phyloP scores from a whole-genome alignment of 179 eudicot genomes.

The Monotropa hypopitys region DNA sequence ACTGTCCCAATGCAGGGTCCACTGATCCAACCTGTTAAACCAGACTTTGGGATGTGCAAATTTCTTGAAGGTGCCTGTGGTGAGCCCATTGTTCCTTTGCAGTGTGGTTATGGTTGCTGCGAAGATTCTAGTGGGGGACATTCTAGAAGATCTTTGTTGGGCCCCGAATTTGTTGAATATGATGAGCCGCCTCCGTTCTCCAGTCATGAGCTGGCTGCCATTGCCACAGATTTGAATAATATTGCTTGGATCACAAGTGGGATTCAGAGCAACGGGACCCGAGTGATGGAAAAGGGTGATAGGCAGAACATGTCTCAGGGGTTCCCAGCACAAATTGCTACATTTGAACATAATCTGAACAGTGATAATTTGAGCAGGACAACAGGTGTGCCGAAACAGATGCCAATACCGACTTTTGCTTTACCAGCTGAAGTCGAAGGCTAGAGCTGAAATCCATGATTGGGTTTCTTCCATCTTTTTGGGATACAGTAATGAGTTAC shows the following conservation, averaged over 20 bases:
- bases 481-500: background rate
- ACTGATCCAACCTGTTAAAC: slow-evolving; percentile 34
- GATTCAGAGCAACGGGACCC: slow-evolving; percentile 22
- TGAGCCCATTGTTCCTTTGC: slow-evolving; percentile 43
- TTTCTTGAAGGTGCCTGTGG: slow-evolving; percentile 34
- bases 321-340: slow-evolving; percentile 9
- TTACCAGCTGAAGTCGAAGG: slow-evolving; percentile 41
- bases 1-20: slow-evolving; percentile 38
- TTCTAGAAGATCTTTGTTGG: slow-evolving; percentile 39
- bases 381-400: slow-evolving; percentile 26
- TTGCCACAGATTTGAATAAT: slow-evolving; percentile 63
- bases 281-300: slow-evolving; percentile 8
- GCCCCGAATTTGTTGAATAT: slow-evolving; percentile 72
- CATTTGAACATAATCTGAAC: slow-evolving; percentile 9
- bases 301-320: slow-evolving; percentile 16
- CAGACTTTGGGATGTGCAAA: slow-evolving; percentile 32
- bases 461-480: slow-evolving; percentile 2
- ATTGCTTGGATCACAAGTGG: slow-evolving; percentile 85
- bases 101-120: slow-evolving; percentile 75
- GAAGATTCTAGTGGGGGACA: slow-evolving; percentile 12
- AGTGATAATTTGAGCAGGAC: slow-evolving; percentile 23
- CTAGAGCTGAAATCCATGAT: slow-evolving; percentile 20
- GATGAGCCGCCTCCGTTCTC: slow-evolving; percentile 49
- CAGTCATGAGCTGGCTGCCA: slow-evolving; percentile 45
- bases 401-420: slow-evolving; percentile 26